These are phyloP conservation scores for Coemansia aciculifera DNA, from an alignment of 192 early-diverging fungal species.

Conservation along the genomic window DNA sequence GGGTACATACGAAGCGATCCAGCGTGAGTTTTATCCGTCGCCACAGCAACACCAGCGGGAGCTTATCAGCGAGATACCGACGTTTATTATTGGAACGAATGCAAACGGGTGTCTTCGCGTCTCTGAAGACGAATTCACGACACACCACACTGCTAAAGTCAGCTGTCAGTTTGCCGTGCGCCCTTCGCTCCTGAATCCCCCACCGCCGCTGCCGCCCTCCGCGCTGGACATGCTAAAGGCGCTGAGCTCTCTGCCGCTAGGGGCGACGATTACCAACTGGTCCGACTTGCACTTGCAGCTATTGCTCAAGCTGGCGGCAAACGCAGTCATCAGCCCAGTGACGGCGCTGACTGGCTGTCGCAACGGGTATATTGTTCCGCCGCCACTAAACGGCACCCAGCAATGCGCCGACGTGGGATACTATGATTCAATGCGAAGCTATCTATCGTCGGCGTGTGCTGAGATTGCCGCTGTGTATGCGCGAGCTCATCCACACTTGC, in stretches of 20 bases:
- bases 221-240: constrained; percentile 29
- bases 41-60: constrained; percentile 22
- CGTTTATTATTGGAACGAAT: constrained; percentile 57
- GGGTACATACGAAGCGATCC: constrained; percentile 60
- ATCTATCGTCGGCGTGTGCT: constrained; percentile 26
- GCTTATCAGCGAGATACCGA: constrained; percentile 25
- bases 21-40: constrained; percentile 22
- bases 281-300: constrained; percentile 52
- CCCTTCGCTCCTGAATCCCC: constrained; percentile 11
- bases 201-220: constrained; percentile 12
- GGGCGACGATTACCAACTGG: constrained; percentile 41
- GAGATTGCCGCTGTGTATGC: constrained; percentile 45
- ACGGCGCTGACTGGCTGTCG: constrained; percentile 59
- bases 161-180: constrained; percentile 53
- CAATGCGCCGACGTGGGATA: constrained; percentile 15
- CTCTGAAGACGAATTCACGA: constrained; percentile 49
- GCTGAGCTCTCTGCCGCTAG: constrained; percentile 28
- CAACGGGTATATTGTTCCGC: constrained; percentile 58
- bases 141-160: constrained; percentile 62
- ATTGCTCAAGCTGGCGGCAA: constrained; percentile 64
- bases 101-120: constrained; percentile 59
- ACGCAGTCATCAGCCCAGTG: constrained; percentile 66
- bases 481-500: constrained; percentile 43
- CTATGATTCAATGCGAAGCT: constrained; percentile 17
- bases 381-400: constrained; percentile 4